Base-by-base conservation (phyloP, 495 filamentous ascomycete species). In the Darksidea phi region DNA sequence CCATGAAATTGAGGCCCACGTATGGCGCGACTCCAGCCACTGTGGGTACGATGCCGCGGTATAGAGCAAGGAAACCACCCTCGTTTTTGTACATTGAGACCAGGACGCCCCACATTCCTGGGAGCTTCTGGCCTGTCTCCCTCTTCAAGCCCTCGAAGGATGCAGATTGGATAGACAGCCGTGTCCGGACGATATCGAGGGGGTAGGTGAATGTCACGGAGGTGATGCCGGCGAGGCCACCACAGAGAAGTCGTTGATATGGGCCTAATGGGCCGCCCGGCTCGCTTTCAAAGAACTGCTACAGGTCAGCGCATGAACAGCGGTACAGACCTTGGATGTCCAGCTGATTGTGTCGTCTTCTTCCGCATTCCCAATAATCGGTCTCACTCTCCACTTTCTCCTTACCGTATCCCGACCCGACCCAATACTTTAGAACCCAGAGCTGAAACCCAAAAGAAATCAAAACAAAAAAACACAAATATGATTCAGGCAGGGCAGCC, bases 1-100 rank as follows among this genome's bases (percentile, higher is more conserved):
- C 89, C 89, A 97, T 97, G 77, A 98, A 98, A 73, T 97, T 98
- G 48, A 98, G 77, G 28, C 94, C 94, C 77, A 95, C 91, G 72
- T 96, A 96, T 67, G 94, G 94, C 45, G 95, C 95, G 46, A 98
- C 94, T 36, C 94, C 94, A 28, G 91, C 90, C 21, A 97, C 87
- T 0, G 94, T 98, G 12, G 94, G 95, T 21, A 94, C 75, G 53
- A 97, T 95, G 24, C 94, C 94, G 52, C 94, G 83, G 73, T 98
- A 98, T 8, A 97, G 78, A 6, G 91, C 92, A 32, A 79, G 54
- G 41, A 91, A 70, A 13, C 94, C 94, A 26, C 94, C 94, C 74
- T 98, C 94, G 6, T 84, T 88, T 70, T 84, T 91, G 76, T 95
- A 96, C 85, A 98, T 97, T 26, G 75, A 63, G 2, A 79, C 74